Evolutionary conservation across 805 yeast genomes (phyloP), one percentile per base, ranked within the genome.

Genomic region (Kluyveromyces nonfermentans): DNA sequence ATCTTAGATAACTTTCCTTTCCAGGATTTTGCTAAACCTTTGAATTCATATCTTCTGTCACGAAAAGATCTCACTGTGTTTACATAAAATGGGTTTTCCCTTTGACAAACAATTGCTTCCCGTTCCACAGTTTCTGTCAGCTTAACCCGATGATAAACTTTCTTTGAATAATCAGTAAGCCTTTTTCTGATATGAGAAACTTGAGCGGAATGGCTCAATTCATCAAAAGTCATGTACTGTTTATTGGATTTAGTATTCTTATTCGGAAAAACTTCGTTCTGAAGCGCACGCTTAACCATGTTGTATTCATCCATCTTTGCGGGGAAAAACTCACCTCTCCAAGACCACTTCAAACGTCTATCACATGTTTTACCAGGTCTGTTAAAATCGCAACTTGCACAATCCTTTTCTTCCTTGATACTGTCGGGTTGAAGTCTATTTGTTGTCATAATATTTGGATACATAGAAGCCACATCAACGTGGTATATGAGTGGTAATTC

Each of bases 381-480:
- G 60, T 93, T 93, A 67, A 88, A 94, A 55, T 93, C 98, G 69
- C 99, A 94, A 35, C 94, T 80, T 0, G 98, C 97, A 67, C 98
- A 94, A 56, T 88, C 96, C 53, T 85, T 85, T 57, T 90, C 97
- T 0, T 82, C 69, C 52, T 93, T 89, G 87, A 93, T 90, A 3
- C 97, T 89, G 64, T 93, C 99, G 0, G 99, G 99, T 62, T 93
- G 99, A 42, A 93, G 71, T 59, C 99, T 78, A 65, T 93, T 93
- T 0, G 97, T 85, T 6, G 96, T 87, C 97, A 93, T 93, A 60
- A 93, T 93, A 59, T 93, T 93, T 5, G 99, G 99, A 59, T 93
- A 93, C 99, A 93, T 93, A 1, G 98, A 93, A 1, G 99, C 97
- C 41, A 93, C 99, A 69, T 93, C 99, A 32, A 94, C 96, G 59